Evolutionary conservation across 371 early-diverging fungal species (phyloP).

Genomic region (Apophysomyces ossiformis): DNA sequence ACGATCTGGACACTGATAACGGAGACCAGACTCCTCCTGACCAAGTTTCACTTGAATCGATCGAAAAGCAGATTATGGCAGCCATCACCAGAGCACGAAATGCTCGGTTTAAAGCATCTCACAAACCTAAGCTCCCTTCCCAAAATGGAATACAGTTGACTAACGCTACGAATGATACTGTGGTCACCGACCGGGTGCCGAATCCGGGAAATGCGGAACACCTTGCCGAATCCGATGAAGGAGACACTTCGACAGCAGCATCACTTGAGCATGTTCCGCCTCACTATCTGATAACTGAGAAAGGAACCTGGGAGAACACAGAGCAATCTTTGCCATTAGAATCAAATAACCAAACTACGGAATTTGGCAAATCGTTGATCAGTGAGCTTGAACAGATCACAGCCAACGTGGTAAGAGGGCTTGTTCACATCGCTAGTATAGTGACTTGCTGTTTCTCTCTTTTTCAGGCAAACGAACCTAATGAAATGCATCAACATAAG

Average conservation of each 20-base stretch:
- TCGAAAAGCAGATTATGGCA: constrained; percentile 19
- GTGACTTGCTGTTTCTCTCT: not conserved
- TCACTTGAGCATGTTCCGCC: not conserved
- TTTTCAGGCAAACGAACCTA: not conserved
- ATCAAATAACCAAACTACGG: not conserved
- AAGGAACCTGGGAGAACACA: not conserved
- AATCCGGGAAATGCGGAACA: not conserved
- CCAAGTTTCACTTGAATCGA: constrained; percentile 13
- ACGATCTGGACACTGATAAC: not conserved
- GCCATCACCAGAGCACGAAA: constrained; percentile 12
- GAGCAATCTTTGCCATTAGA: not conserved
- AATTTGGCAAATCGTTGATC: constrained; percentile 5
- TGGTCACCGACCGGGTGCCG: not conserved
- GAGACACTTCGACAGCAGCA: not conserved
- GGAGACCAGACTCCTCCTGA: constrained; percentile 8
- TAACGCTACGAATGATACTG: not conserved
- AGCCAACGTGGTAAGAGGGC: not conserved
- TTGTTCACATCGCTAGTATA: not conserved
- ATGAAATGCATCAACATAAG: not conserved
- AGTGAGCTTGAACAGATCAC: constrained; percentile 10
- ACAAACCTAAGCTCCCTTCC: not conserved
- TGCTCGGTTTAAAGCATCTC: constrained; percentile 4
- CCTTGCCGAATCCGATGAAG: not conserved
- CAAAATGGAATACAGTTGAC: not conserved
- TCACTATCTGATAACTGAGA: not conserved